phyloP scores from a whole-genome alignment of 306 rosid species.

The Ammopiptanthus mongolicus region DNA sequence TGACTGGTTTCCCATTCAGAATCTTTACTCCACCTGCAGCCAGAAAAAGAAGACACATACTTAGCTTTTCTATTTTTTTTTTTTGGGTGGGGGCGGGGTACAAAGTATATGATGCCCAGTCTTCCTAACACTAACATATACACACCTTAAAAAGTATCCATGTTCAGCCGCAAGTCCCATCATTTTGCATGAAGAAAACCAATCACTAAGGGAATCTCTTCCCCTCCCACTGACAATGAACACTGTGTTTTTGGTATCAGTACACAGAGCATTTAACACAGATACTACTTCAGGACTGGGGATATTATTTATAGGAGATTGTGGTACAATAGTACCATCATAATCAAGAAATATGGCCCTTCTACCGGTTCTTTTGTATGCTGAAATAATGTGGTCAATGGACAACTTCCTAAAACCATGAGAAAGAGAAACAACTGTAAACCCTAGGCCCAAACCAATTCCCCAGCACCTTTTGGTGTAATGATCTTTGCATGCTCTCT shows the following conservation, averaged over 20 bases:
- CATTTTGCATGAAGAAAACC: slow-evolving; percentile 59
- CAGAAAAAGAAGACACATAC: not conserved
- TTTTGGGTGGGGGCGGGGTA: not conserved
- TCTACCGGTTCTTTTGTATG: slow-evolving; percentile 49
- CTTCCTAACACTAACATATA: not conserved
- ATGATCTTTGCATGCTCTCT: slow-evolving; percentile 73
- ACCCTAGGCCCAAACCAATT: slow-evolving; percentile 62
- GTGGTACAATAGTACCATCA: slow-evolving; percentile 73
- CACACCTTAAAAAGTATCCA: slow-evolving; percentile 75
- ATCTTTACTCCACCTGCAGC: slow-evolving; percentile 50
- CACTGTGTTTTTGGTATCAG: slow-evolving; percentile 58
- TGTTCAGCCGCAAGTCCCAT: slow-evolving; percentile 87
- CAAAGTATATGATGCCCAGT: not conserved
- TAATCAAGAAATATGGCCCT: slow-evolving; percentile 76
- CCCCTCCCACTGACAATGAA: slow-evolving; percentile 82
- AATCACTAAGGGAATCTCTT: slow-evolving; percentile 48
- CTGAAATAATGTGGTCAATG: slow-evolving; percentile 44
- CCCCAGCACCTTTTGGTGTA: slow-evolving; percentile 67
- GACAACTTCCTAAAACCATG: slow-evolving; percentile 62
- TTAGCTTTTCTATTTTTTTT: not conserved
- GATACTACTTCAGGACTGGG: slow-evolving; percentile 61
- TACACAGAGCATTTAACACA: slow-evolving; percentile 52
- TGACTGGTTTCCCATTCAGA: slow-evolving; percentile 64
- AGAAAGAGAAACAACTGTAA: slow-evolving; percentile 66
- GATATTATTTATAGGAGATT: slow-evolving; percentile 43